Percentiles rank a stretch among this genome's conserved stretches.
phyloP scores from a whole-genome alignment of 2,329 filamentous ascomycete species.

The Zymoseptoria passerinii region DNA sequence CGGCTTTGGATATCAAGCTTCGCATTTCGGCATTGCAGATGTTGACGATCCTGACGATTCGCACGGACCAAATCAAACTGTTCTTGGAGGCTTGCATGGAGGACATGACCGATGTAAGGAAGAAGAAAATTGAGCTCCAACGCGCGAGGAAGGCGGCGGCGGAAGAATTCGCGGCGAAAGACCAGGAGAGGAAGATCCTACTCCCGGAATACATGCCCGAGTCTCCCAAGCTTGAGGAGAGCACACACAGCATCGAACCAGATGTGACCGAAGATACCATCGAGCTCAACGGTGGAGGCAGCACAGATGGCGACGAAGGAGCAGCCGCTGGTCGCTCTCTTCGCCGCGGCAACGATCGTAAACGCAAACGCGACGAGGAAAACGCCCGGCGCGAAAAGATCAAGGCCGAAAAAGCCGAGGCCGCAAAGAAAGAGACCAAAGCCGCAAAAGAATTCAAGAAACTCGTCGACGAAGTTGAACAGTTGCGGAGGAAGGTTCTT shows the following conservation, averaged over 20 bases:
- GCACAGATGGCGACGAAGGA: conserved; percentile 59
- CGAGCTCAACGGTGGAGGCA: conserved; percentile 55
- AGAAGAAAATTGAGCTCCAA: conserved; percentile 91
- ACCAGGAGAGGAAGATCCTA: conserved; percentile 49
- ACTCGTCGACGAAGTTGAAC: conserved; percentile 78
- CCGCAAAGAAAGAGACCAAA: conserved; percentile 55
- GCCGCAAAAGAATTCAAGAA: conserved; percentile 85
- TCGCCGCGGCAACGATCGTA: conserved; percentile 51
- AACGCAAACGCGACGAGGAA: conserved; percentile 48
- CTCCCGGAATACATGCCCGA: conserved; percentile 64
- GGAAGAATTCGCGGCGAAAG: conserved; percentile 48
- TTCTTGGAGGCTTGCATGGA: conserved; percentile 90
- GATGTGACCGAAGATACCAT: conserved; percentile 28
- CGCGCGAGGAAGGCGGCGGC: conserved; percentile 54
- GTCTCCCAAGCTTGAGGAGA: conserved; percentile 42
- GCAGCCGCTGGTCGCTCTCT: conserved; percentile 50
- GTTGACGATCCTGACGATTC: conserved; percentile 74
- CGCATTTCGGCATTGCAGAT: conserved; percentile 75
- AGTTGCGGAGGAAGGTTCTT: conserved; percentile 71
- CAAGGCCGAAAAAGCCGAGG: conserved; percentile 50
- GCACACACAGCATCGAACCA: conserved; percentile 33
- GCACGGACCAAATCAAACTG: conserved; percentile 75
- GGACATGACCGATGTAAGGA: conserved; percentile 88
- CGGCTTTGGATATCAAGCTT: conserved; percentile 69
- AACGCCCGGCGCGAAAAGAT: conserved; percentile 59